Evolutionary conservation across 352 stramenopile genomes (phyloP).

Genomic region (Pythium graminicola): DNA sequence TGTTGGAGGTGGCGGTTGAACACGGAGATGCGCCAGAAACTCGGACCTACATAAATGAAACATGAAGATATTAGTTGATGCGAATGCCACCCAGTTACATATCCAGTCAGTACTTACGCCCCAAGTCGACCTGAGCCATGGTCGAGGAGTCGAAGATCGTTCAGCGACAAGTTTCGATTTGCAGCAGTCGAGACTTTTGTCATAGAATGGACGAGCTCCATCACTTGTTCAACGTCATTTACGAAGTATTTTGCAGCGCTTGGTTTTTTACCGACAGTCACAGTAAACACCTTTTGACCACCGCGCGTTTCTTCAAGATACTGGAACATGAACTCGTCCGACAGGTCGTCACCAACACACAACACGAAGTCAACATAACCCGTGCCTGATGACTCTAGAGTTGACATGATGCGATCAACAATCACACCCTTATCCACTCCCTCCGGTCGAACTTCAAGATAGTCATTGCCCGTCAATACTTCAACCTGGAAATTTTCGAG

Average conservation of each 20-base stretch:
- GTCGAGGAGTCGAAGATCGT: slow-evolving; percentile 72
- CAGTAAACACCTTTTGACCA: slow-evolving; percentile 87
- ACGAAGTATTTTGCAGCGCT: slow-evolving; percentile 97
- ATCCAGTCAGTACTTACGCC: slow-evolving; percentile 30
- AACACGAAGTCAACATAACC: slow-evolving; percentile 95
- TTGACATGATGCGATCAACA: slow-evolving; percentile 92
- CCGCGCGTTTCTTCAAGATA: slow-evolving; percentile 70
- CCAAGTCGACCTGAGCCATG: slow-evolving; percentile 28
- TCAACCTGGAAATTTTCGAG: slow-evolving; percentile 95
- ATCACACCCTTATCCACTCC: slow-evolving; percentile 98
- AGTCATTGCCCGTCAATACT: slow-evolving; percentile 82
- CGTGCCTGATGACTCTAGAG: slow-evolving; percentile 65
- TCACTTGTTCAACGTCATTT: slow-evolving; percentile 95
- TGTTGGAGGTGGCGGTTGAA: slow-evolving; percentile 5
- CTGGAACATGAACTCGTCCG: slow-evolving; percentile 98
- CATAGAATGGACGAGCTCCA: slow-evolving; percentile 88
- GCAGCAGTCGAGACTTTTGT: slow-evolving; percentile 79
- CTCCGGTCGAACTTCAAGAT: slow-evolving; percentile 94
- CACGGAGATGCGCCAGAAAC: slow-evolving; percentile 24
- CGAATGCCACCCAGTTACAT: neutral
- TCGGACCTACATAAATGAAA: slow-evolving; percentile 22
- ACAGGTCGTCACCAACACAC: slow-evolving; percentile 96
- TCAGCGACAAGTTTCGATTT: slow-evolving; percentile 84
- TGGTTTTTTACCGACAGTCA: slow-evolving; percentile 98
- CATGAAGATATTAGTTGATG: slow-evolving; percentile 1